Conservation (phyloP, 164 flowering plant species). For the Stephania yunnanensis region DNA sequence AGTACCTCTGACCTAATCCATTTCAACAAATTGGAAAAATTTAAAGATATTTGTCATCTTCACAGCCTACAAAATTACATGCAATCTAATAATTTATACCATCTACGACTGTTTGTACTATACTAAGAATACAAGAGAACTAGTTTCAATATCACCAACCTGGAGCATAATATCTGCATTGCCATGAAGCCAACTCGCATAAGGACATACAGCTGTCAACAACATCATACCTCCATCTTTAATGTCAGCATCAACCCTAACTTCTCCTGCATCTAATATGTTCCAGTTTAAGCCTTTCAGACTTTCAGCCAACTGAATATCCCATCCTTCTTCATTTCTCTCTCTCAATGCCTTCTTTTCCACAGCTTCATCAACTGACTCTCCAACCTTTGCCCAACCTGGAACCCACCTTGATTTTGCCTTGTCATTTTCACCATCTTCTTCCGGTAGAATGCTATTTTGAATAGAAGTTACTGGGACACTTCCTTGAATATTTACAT, state of each 20-base stretch:
- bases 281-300: constrained; percentile 93
- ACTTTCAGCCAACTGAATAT: constrained; percentile 74
- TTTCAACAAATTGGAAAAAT: neutral
- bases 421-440: constrained; percentile 46
- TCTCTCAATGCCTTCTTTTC: constrained; percentile 64
- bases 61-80: neutral
- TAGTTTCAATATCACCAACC: constrained; percentile 33
- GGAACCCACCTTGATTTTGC: constrained; percentile 41
- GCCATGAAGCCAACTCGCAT: constrained; percentile 95
- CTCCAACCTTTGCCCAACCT: constrained; percentile 52
- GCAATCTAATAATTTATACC: neutral
- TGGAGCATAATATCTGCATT: constrained; percentile 90
- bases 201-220: constrained; percentile 86
- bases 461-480: constrained; percentile 70
- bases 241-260: constrained; percentile 95
- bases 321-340: constrained; percentile 88
- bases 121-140: constrained; percentile 1
- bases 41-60: constrained; percentile 5
- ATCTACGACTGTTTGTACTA: neutral
- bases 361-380: constrained; percentile 40
- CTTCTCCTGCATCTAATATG: constrained; percentile 84
- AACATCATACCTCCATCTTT: constrained; percentile 99
- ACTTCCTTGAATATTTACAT: constrained; percentile 98
- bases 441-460: constrained; percentile 45
- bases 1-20: constrained; percentile 83